phyloP scores from a whole-genome alignment of 495 filamentous ascomycete species.

The Aspergillus baeticus region DNA sequence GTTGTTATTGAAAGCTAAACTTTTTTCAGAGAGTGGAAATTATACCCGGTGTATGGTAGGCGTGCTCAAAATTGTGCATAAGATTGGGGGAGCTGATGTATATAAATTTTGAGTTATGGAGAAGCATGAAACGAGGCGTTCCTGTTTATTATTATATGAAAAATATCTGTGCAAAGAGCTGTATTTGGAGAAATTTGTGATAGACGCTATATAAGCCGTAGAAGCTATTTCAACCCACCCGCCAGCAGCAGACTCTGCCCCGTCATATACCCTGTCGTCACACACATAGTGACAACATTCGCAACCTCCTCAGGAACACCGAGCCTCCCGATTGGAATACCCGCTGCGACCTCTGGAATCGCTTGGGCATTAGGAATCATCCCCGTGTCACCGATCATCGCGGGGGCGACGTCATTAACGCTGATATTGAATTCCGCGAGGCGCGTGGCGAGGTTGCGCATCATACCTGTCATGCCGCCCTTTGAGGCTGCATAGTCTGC shows the following conservation, averaged over 20 bases:
- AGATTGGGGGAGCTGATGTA: constrained; percentile 14
- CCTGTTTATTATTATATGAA: too few species aligned
- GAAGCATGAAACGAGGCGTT: too few species aligned
- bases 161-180: constrained; percentile 7
- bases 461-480: constrained; percentile 63
- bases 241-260: constrained; percentile 58
- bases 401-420: constrained; percentile 73
- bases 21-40: not conserved
- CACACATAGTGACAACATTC: constrained; percentile 66
- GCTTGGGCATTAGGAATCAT: constrained; percentile 61
- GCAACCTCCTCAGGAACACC: constrained; percentile 68
- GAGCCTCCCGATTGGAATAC: constrained; percentile 61
- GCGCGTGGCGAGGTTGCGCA: constrained; percentile 63
- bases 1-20: constrained; percentile 64
- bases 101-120: too few species aligned
- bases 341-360: constrained; percentile 51
- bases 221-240: constrained; percentile 49
- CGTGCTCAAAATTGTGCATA: constrained; percentile 15
- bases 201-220: too few species aligned
- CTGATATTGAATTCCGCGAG: constrained; percentile 65
- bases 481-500: constrained; percentile 66
- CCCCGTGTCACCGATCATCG: constrained; percentile 68
- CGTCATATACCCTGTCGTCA: constrained; percentile 69
- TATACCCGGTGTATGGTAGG: too few species aligned
- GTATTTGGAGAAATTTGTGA: not conserved